Percentiles rank a stretch among this genome's conserved stretches.
phyloP scores from a whole-genome alignment of 257 asterid genomes.

The Gentiana straminea region DNA sequence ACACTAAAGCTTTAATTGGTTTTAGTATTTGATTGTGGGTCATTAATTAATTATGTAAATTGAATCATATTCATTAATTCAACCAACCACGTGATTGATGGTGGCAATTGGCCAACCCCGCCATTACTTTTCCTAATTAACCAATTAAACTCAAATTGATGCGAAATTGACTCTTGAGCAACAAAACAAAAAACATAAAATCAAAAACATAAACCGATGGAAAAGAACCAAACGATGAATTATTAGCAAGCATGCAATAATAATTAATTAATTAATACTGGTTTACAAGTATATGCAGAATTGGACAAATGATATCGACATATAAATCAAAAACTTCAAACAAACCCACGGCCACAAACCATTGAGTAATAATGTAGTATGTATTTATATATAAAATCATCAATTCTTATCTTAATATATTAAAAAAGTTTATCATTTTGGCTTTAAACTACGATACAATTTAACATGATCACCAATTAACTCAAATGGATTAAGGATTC shows the following conservation, averaged over 20 bases:
- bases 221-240: background rate
- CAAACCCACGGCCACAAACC: no score
- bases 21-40: conserved; percentile 13
- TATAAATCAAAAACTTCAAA: no score
- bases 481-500: no score
- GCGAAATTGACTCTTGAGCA: background rate
- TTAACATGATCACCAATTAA: no score
- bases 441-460: no score
- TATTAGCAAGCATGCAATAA: background rate
- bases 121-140: conserved; percentile 6
- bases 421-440: no score
- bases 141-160: conserved; percentile 3
- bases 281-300: background rate
- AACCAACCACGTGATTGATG: conserved; percentile 21
- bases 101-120: conserved; percentile 20
- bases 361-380: no score
- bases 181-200: background rate
- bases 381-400: no score
- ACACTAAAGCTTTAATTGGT: background rate
- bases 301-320: no score
- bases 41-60: background rate
- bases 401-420: no score
- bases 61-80: background rate
- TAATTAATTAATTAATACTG: background rate
- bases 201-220: background rate